Base-by-base conservation (phyloP, 768 basidiomycete genomes). In the Botryobasidium botryosum region DNA sequence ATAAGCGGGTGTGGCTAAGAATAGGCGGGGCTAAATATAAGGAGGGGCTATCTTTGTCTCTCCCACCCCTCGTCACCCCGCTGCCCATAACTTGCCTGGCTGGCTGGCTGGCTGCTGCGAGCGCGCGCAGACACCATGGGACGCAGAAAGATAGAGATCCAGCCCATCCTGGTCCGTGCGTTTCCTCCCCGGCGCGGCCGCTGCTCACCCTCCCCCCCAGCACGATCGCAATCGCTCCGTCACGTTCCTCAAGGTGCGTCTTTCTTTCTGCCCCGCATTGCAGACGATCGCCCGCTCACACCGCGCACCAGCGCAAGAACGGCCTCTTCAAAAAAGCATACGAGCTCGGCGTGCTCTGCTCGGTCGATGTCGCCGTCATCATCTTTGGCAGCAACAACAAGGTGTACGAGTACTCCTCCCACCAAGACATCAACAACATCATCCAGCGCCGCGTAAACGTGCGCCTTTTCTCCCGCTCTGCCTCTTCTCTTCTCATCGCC, bases 301-400 rank as follows among this genome's bases (percentile, higher is more conserved):
- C n/a, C n/a, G n/a, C n/a, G 37, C 37, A 52, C 36, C 63, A 86
- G 84, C 74, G 84, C 54, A 85, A 86, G 68, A 83, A 83, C 48
- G 84, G 83, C 4, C 75, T 87, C 51, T 86, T 87, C 76, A 85
- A 86, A 62, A 86, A 86, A 57, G 83, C 84, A 0, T 85, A 85
- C 56, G 83, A 86, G 62, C 78, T 87, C 50, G 83, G 82, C n/a
- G 83, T 86, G 3, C 72, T 86, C 33, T 87, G 84, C 59, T 83
- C 80, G 12, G 84, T 86, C 53, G 83, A 86, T 54, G 81, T 87
- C 33, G 80, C 81, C 4, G 82, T 87, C 58, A 80, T 86, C 59
- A 82, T 87, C 59, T 85, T 87, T 51, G 83, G 77, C 75, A 39
- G 45, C 59, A 75, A 81, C 63, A 61, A 75, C 51, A 85, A 84